phyloP scores from a whole-genome alignment of 306 rosid species.

The Prinsepia uniflora region DNA sequence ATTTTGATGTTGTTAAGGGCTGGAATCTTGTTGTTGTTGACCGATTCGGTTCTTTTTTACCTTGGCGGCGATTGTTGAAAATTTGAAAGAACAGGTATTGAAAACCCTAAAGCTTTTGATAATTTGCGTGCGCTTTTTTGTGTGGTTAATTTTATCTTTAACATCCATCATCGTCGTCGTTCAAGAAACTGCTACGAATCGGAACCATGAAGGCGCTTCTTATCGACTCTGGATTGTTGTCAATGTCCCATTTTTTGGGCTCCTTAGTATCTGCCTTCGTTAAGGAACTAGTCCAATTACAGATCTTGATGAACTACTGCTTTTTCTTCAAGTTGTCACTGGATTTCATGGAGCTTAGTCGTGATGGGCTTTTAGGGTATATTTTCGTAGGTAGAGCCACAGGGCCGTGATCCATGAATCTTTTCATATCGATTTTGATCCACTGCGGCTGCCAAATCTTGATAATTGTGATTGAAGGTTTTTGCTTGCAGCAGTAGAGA shows the following conservation, averaged over 20 bases:
- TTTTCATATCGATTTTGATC: conserved; percentile 7
- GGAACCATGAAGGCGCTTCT: conserved; percentile 5
- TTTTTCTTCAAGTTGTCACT: not conserved
- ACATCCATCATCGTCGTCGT: conserved; percentile 19
- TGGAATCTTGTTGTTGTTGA: conserved; percentile 16
- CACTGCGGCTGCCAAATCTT: not conserved
- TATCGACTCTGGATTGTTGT: conserved; percentile 1
- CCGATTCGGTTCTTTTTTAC: conserved; percentile 17
- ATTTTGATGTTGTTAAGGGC: not conserved
- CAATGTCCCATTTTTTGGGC: not conserved
- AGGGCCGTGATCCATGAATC: conserved; percentile 6
- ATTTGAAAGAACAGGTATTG: conserved; percentile 31
- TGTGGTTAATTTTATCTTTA: conserved; percentile 27
- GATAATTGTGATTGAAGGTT: not conserved
- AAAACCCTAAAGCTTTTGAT: conserved; percentile 42
- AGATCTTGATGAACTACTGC: conserved; percentile 24
- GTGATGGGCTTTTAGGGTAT: conserved; percentile 18
- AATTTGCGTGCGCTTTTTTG: conserved; percentile 30
- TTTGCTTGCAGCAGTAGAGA: not conserved
- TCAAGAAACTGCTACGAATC: conserved; percentile 6
- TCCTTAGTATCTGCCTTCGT: conserved; percentile 4
- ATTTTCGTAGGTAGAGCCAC: conserved; percentile 2
- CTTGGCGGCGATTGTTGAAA: conserved; percentile 27
- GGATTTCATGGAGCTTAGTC: conserved; percentile 5
- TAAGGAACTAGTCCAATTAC: conserved; percentile 5